Base-by-base conservation (phyloP, 129 eudicot species). In the Flaveria ramosissima region DNA sequence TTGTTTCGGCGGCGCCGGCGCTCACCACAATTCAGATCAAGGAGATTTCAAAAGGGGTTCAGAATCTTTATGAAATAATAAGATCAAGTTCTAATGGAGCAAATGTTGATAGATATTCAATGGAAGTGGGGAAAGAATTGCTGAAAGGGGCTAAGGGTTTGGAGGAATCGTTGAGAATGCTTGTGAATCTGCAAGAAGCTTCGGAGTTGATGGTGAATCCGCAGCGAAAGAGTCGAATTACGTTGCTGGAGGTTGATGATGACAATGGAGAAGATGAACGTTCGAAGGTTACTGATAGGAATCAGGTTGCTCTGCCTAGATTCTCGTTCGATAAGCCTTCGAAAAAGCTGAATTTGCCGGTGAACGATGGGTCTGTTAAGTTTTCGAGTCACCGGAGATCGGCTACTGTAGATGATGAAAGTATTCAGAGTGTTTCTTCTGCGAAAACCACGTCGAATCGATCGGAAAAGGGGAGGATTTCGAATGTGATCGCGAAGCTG, bases 131-230 rank as follows among this genome's bases (percentile, higher is more conserved):
- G 36, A 87, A 81, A 72, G 93, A 94, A 43, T 46, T 94, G 73
- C 47, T 89, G 81, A 89, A 86, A 83, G 98, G 98, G 23, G 97
- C 98, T 3, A 84, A 81, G 41, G 96, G 93, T 51, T 82, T 94
- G 80, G 98, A 94, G 75, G 96, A 94, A 74, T 89, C 97, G 26
- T 64, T 94, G 55, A 85, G 84, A 24, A 91, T 91, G 97, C 97
- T 94, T 70, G 98, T 86, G 53, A 86, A 84, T 75, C 67, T 93
- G 51, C 97, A 93, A 81, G 98, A 93, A 79, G 90, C 89, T 56
- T 84, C 96, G 9, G 87, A 88, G 1, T 50, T 84, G 75, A 81
- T 79, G 87, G 80, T 57, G 6, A 75, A 48, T 23, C 71, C 88
- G 3, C 88, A 86, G 78, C 82, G 80, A 30, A 87, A 89, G 73